Evolutionary conservation across 2,329 filamentous ascomycete species (phyloP).

Genomic region (Fusarium citri): DNA sequence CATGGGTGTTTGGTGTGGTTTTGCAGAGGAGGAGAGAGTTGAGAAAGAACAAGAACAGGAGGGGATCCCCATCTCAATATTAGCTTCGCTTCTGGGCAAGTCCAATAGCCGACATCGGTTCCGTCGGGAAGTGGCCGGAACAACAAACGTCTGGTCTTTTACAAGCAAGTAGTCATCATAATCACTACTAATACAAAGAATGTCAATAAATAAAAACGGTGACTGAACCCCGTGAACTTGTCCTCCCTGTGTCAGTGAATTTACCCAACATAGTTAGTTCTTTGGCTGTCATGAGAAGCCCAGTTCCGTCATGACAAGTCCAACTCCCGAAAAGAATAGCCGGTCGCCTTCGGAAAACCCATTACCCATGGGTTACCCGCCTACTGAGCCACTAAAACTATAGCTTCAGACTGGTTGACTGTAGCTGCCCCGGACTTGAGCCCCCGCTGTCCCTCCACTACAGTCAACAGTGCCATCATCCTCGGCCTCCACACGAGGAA

Average conservation of each 20-base stretch:
- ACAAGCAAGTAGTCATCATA: conserved; percentile 18
- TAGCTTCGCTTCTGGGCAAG: background rate
- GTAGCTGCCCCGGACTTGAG: conserved; percentile 37
- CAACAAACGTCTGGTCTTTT: background rate
- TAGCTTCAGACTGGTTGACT: conserved; percentile 6
- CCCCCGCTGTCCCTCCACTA: conserved; percentile 35
- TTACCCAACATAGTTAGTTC: conserved; percentile 17
- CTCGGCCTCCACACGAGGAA: conserved; percentile 31
- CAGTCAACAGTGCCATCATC: conserved; percentile 27
- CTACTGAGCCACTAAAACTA: conserved; percentile 20
- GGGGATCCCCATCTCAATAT: background rate
- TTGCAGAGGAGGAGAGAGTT: background rate
- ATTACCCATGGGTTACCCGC: conserved; percentile 39
- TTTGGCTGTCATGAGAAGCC: conserved; percentile 22
- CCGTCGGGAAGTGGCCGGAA: conserved; percentile 33
- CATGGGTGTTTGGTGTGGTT: conserved; percentile 13
- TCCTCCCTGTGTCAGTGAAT: background rate
- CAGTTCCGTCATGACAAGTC: conserved; percentile 32
- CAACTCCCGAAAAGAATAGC: conserved; percentile 47
- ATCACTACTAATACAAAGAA: conserved; percentile 35
- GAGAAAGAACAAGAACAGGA: background rate
- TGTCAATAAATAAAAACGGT: conserved; percentile 25
- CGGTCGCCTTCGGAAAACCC: conserved; percentile 42
- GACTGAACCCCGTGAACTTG: conserved; percentile 33
- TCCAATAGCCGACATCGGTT: conserved; percentile 31